Evolutionary conservation across 2,329 filamentous ascomycete species (phyloP).

Genomic region (Westerdykella aurantiaca): DNA sequence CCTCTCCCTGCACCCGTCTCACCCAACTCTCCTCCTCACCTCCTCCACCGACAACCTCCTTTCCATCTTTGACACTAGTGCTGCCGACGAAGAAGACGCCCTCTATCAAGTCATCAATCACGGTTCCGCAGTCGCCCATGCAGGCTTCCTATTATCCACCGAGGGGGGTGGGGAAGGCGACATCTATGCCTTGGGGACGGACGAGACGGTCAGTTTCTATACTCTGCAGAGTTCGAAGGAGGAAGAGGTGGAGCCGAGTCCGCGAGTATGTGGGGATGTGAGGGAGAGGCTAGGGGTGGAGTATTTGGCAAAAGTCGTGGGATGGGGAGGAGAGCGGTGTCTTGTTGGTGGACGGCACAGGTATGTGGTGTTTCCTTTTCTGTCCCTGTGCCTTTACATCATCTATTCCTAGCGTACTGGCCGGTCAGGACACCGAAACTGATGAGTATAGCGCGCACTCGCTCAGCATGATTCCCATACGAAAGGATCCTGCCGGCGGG

Average conservation of each 20-base stretch:
- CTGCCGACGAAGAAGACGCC: conserved; percentile 65
- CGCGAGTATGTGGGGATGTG: conserved; percentile 60
- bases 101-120: conserved; percentile 75
- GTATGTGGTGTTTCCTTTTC: conserved; percentile 41
- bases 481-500: conserved; percentile 10
- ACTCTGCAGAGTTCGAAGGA: conserved; percentile 59
- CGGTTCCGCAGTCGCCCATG: conserved; percentile 66
- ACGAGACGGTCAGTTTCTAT: conserved; percentile 72
- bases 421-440: background rate
- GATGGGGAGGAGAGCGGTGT: conserved; percentile 56
- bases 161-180: conserved; percentile 12
- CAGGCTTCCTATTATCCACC: conserved; percentile 58
- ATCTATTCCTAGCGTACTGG: too few species aligned
- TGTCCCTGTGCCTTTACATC: background rate
- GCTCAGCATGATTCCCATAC: conserved; percentile 29
- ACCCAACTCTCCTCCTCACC: conserved; percentile 60
- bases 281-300: conserved; percentile 61
- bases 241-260: conserved; percentile 48
- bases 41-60: conserved; percentile 76
- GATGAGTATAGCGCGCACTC: conserved; percentile 16
- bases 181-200: conserved; percentile 68
- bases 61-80: conserved; percentile 65
- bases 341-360: conserved; percentile 63
- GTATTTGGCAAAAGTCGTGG: conserved; percentile 65
- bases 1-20: conserved; percentile 56